Conservation (phyloP, 2,329 filamentous ascomycete species). For the Fusarium transvaalense region DNA sequence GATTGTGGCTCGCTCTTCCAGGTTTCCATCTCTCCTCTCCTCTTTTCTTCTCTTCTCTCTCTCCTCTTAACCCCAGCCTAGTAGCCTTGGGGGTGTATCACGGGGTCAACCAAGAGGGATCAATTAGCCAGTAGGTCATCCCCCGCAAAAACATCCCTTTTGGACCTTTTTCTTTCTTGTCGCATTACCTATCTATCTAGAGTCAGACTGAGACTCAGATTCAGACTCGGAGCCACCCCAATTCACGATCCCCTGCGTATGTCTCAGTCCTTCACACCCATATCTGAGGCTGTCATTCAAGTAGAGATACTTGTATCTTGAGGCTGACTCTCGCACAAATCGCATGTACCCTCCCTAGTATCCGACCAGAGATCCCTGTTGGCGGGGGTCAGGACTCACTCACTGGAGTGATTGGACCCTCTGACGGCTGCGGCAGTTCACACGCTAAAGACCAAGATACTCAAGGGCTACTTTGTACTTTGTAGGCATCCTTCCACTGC, state of each 20-base stretch:
- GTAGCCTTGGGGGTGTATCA: conserved; percentile 35
- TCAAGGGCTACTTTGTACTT: conserved; percentile 20
- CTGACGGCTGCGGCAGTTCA: conserved; percentile 40
- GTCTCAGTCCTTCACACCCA: conserved; percentile 37
- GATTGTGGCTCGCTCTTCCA: conserved; percentile 7
- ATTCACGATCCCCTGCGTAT: conserved; percentile 34
- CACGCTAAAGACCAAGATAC: conserved; percentile 34
- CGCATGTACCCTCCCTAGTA: conserved; percentile 18
- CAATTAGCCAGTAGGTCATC: conserved; percentile 16
- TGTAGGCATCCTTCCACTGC: conserved; percentile 15
- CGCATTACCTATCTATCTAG: not conserved
- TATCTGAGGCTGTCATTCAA: conserved; percentile 32
- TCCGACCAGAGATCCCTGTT: conserved; percentile 14
- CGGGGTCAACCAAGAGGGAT: conserved; percentile 37
- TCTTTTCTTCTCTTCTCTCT: not conserved
- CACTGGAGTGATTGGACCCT: conserved; percentile 36
- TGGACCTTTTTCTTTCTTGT: not conserved
- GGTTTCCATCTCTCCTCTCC: conserved; percentile 3
- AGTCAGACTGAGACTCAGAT: not conserved
- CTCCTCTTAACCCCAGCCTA: conserved; percentile 9
- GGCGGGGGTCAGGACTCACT: not conserved
- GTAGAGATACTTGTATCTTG: conserved; percentile 20
- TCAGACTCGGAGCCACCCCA: not conserved
- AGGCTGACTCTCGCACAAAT: conserved; percentile 29
- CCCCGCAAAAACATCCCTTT: conserved; percentile 27